A percentile compares a stretch with the other conserved stretches of the same genome.
Conservation (phyloP, 1,284 basidiomycete genomes). For the Heterobasidion parviporum region DNA sequence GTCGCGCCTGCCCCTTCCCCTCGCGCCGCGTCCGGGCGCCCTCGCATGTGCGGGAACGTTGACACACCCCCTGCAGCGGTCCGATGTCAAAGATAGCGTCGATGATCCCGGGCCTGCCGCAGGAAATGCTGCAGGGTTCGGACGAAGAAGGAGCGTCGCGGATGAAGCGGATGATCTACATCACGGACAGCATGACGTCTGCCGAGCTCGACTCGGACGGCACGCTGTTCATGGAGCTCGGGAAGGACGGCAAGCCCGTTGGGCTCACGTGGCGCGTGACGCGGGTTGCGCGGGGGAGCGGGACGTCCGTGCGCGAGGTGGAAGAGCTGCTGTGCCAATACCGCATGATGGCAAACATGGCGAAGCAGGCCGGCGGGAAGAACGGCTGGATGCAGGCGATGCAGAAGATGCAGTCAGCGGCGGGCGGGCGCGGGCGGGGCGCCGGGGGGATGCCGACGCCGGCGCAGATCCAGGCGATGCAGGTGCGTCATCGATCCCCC, state of each 20-base stretch:
- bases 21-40: neutral
- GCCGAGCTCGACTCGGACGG: constrained; percentile 96
- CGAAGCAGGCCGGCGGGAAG: constrained; percentile 95
- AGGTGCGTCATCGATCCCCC: constrained; percentile 37
- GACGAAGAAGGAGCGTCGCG: constrained; percentile 88
- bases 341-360: constrained; percentile 96
- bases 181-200: constrained; percentile 96
- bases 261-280: constrained; percentile 82
- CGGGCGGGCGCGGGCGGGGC: constrained; percentile 79
- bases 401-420: constrained; percentile 85
- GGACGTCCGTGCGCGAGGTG: constrained; percentile 95
- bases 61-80: constrained; percentile 49
- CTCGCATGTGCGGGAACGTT: neutral
- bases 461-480: constrained; percentile 89
- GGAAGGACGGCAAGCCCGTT: constrained; percentile 77
- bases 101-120: constrained; percentile 96
- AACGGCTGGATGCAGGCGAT: constrained; percentile 87
- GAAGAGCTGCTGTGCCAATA: constrained; percentile 95
- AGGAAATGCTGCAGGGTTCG: constrained; percentile 82
- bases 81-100: constrained; percentile 97
- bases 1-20: constrained; percentile 18
- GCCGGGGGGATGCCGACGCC: constrained; percentile 82
- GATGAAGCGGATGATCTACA: constrained; percentile 98
- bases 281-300: constrained; percentile 88
- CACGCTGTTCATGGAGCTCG: constrained; percentile 73